phyloP scores from a whole-genome alignment of 495 filamentous ascomycete species.

The Penicillium verhagenii region DNA sequence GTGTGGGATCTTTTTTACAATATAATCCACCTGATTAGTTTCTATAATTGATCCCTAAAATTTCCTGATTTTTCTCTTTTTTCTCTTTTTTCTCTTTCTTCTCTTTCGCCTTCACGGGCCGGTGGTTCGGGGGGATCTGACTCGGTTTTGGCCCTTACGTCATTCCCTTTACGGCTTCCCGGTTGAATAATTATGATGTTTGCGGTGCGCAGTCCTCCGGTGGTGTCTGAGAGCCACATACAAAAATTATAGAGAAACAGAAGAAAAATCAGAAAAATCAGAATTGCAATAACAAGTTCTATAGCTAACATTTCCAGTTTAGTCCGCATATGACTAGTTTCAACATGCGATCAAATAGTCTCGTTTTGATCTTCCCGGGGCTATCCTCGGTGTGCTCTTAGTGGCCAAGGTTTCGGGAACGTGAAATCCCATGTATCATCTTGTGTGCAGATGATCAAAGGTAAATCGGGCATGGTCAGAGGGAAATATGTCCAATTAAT shows the following conservation, averaged over 20 bases:
- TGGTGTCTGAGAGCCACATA: neutral
- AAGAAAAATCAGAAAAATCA: neutral
- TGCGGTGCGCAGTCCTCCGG: constrained; percentile 9
- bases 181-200: constrained; percentile 15
- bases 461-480: neutral
- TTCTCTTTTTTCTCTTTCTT: neutral
- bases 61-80: neutral
- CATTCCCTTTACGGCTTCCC: constrained; percentile 25
- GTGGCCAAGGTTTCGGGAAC: neutral
- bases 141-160: constrained; percentile 23
- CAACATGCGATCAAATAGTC: neutral
- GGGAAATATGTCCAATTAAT: too few relatives aligned
- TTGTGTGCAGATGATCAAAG: neutral
- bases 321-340: neutral
- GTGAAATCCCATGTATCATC: neutral
- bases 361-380: neutral
- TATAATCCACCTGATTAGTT: neutral
- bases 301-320: neutral
- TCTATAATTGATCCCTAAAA: neutral
- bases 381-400: neutral
- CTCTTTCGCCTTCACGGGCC: constrained; percentile 12
- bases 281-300: neutral
- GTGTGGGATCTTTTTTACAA: too few relatives aligned
- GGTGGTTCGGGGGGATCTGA: constrained; percentile 16
- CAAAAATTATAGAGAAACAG: neutral